Conservation (phyloP, 108 stramenopile species). For the Fragilariopsis cylindrus region DNA sequence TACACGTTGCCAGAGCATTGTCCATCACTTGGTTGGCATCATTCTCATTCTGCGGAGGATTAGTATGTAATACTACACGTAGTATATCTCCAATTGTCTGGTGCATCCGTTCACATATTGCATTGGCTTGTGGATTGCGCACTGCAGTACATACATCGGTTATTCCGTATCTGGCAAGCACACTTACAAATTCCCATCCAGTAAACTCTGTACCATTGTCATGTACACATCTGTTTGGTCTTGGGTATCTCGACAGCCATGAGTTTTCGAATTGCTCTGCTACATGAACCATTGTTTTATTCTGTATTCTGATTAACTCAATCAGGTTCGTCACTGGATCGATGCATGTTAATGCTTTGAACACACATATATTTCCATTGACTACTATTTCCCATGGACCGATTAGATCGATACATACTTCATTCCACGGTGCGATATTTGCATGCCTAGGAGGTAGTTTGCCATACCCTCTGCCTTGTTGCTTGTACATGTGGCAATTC, state of each 20-base stretch:
- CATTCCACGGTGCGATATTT: background rate
- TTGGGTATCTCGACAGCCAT: constrained; percentile 37
- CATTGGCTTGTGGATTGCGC: constrained; percentile 29
- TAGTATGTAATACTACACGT: background rate
- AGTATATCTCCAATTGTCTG: constrained; percentile 23
- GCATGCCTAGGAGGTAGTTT: constrained; percentile 8
- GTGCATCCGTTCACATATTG: constrained; percentile 23
- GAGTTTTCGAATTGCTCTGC: constrained; percentile 9
- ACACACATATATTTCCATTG: constrained; percentile 1
- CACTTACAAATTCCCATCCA: background rate
- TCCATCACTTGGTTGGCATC: too few species aligned
- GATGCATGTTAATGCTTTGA: constrained; percentile 41
- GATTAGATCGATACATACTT: constrained; percentile 2
- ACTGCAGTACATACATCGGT: background rate
- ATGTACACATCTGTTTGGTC: constrained; percentile 19
- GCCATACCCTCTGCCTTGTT: background rate
- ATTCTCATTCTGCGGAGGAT: background rate
- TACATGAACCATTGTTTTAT: constrained; percentile 21
- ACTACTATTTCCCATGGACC: background rate
- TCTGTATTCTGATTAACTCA: constrained; percentile 23
- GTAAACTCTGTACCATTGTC: constrained; percentile 37
- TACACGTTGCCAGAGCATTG: too few species aligned
- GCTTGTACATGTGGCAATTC: constrained; percentile 12
- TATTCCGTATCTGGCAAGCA: background rate
- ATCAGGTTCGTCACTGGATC: constrained; percentile 34